phyloP scores from a whole-genome alignment of 1,139 yeast genomes.

The Saccharomyces uvarum region DNA sequence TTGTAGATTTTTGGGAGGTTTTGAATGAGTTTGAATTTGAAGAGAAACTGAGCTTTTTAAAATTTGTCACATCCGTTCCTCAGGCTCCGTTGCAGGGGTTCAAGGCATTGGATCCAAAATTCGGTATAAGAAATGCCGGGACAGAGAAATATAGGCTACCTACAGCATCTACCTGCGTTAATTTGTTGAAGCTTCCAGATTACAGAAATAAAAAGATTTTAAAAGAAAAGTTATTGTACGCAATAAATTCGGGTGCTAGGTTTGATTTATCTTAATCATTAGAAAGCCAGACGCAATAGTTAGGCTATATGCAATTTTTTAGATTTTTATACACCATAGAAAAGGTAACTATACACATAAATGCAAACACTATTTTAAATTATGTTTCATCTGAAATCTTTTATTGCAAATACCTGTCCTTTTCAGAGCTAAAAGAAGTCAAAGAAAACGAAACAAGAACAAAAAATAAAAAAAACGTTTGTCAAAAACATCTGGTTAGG shows the following conservation, averaged over 20 bases:
- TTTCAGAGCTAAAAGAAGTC: too few species aligned
- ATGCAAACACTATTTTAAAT: not conserved
- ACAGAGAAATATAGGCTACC: conserved; percentile 54
- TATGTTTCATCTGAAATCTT: not conserved
- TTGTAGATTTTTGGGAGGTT: conserved; percentile 67
- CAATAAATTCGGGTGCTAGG: conserved; percentile 76
- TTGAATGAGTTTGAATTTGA: conserved; percentile 56
- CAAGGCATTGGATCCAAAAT: conserved; percentile 60
- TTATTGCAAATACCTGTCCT: too few species aligned
- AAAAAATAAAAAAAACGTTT: not conserved
- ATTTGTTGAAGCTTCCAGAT: conserved; percentile 76
- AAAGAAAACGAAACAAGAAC: too few species aligned
- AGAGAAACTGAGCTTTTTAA: conserved; percentile 57
- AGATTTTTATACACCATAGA: not conserved
- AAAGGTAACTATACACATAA: not conserved
- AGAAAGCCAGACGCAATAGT: not conserved
- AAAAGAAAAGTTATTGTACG: conserved; percentile 58
- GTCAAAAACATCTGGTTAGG: not conserved
- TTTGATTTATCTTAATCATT: conserved; percentile 61
- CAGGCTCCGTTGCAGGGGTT: conserved; percentile 90
- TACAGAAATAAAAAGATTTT: conserved; percentile 55
- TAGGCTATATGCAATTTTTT: not conserved
- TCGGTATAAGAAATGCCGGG: conserved; percentile 75
- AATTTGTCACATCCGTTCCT: conserved; percentile 86
- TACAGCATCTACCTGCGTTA: conserved; percentile 89